Conservation (phyloP, 2,329 filamentous ascomycete species). For the Sarocladiaceae sp. region DNA sequence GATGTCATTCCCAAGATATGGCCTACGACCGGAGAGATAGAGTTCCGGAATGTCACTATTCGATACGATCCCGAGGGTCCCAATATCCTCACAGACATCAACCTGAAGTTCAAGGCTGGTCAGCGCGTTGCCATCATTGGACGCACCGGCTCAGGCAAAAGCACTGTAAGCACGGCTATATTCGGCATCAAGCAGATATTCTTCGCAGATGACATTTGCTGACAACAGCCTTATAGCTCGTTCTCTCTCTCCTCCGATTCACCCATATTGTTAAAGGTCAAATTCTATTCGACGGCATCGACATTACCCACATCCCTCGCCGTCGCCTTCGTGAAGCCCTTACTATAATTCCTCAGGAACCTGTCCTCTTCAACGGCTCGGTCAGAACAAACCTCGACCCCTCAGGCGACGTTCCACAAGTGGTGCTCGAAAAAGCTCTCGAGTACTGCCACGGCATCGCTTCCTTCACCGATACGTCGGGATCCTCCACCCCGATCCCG, state of each 20-base stretch:
- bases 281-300: constrained; percentile 51
- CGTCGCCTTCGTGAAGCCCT: constrained; percentile 48
- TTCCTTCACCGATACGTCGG: constrained; percentile 31
- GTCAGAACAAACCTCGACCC: constrained; percentile 60
- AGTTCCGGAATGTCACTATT: constrained; percentile 47
- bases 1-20: constrained; percentile 37
- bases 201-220: no score
- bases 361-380: constrained; percentile 51
- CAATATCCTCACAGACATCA: constrained; percentile 46
- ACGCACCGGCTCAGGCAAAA: constrained; percentile 79
- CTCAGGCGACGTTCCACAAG: constrained; percentile 49
- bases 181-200: no score
- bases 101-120: constrained; percentile 55
- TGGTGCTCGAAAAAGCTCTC: constrained; percentile 53
- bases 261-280: constrained; percentile 47
- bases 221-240: constrained; percentile 27
- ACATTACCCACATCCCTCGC: constrained; percentile 49
- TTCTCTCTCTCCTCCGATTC: constrained; percentile 53
- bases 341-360: constrained; percentile 58
- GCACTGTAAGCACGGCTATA: constrained; percentile 57
- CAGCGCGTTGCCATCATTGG: constrained; percentile 77
- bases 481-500: not conserved
- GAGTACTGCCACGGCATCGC: constrained; percentile 58
- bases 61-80: constrained; percentile 41
- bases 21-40: constrained; percentile 43